Evolutionary conservation across 192 early-diverging fungal genomes (phyloP).

Genomic region (Umbelopsis vinacea): DNA sequence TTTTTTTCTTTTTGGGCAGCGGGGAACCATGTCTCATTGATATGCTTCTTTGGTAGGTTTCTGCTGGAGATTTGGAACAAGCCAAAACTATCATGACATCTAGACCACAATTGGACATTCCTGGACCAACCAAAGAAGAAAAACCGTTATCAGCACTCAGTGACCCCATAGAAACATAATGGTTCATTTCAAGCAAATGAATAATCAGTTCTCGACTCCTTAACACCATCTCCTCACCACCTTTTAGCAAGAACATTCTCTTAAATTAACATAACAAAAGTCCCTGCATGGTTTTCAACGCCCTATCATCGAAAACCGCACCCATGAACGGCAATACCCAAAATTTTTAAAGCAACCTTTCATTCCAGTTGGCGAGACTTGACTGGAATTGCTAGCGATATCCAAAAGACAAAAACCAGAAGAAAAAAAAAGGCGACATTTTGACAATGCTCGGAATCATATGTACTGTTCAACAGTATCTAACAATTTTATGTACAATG

Average conservation of each 20-base stretch:
- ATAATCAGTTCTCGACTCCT: background rate
- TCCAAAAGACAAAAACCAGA: no score
- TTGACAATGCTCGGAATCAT: constrained; percentile 3
- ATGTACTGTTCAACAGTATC: background rate
- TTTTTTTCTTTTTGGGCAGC: background rate
- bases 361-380: background rate
- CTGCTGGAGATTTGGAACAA: constrained; percentile 32
- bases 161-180: constrained; percentile 1
- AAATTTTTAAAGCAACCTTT: background rate
- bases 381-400: background rate
- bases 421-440: background rate
- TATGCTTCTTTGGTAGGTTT: constrained; percentile 22
- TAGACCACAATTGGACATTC: background rate
- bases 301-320: background rate
- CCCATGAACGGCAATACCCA: background rate
- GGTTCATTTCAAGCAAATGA: background rate
- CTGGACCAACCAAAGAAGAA: background rate
- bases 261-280: background rate
- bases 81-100: constrained; percentile 31
- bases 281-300: background rate
- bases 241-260: no score
- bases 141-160: background rate
- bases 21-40: background rate
- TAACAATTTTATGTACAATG: background rate
- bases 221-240: background rate